Base-by-base conservation (phyloP, 2,329 filamentous ascomycete genomes). In the Nannizziopsis barbatae region DNA sequence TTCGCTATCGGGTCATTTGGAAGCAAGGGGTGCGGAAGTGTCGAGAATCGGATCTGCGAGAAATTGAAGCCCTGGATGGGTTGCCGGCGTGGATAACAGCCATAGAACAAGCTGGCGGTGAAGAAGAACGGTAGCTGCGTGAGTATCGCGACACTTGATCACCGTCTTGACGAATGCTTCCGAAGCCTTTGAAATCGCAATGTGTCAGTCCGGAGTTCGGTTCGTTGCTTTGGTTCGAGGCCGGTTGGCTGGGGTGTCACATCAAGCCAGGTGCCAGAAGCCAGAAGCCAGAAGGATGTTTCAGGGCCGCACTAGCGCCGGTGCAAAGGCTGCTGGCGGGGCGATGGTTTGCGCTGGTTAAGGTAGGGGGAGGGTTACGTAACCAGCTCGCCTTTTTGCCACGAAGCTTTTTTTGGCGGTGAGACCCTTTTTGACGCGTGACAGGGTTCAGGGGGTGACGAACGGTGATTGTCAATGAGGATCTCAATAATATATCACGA, bases 291-390 rank as follows among this genome's bases (percentile, higher is more conserved):
- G 41, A 41, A 15, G 39, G 46, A 38, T 49, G 39, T 44, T 43
- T 49, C 46, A 49, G 46, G 33, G 46, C 32, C 3, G 38, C 40
- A 43, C 40, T 49, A 49, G 46, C 41, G 41, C 41, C 41, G 10
- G 35, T 14, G 35, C n/a, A 37, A 37, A n/a, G 22, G 22, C 22
- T 27, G 22, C 22, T 27, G 22, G 22, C 22, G 22, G 22, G 22
- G 22, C 22, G 22, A 27, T 3, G 22, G 22, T 7, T 27, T 27
- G 17, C 35, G 22, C 22, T 15, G n/a, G 40, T 12, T 37, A 14
- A 17, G 35, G 9, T 37, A 37, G 35, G 35, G 35, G 9, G 11
- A 37, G 35, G 35, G 35, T 17, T n/a, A 17, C 35, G 35, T 37
- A 27, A 27, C 22, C 22, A 3, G 7, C 22, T 27, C n/a, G n/a